Base-by-base conservation (phyloP, 1,284 basidiomycete genomes). In the Moesziomyces parantarcticus region DNA sequence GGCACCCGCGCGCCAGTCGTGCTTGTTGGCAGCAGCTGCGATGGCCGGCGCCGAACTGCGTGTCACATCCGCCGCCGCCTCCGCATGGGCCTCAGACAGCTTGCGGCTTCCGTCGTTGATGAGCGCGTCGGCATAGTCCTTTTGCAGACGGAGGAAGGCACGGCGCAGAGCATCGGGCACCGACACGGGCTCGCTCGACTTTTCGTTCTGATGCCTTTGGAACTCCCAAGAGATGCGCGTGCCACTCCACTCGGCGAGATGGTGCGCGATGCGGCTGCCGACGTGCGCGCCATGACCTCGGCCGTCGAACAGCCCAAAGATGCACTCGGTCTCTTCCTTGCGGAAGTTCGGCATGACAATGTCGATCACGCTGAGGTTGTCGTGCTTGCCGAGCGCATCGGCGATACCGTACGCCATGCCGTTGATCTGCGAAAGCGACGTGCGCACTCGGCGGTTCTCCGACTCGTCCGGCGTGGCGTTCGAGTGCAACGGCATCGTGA, bases 391-490 rank as follows among this genome's bases (percentile, higher is more conserved):
- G 39, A 99, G 87, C n/a, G 92, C 92, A 82, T 99, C 96, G 0
- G 96, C 92, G 62, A 99, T 97, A 11, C 96, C 97, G 80, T 99
- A 99, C 18, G 91, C 90, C 93, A 99, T 94, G 61, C 90, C 89
- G 85, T 93, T 93, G 68, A 98, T 91, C 54, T 93, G 92, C 3
- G 93, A 94, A 46, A 91, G 88, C 7, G 95, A 96, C 0, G 94
- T 97, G 47, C 97, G 91, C 5, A 99, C 91, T 9, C 97, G 91
- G 29, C 94, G 90, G 58, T 95, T 91, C 60, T 95, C 93, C 65
- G 87, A 90, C 84, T 98, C 95, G 83, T 98, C 96, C 6, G 86
- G 90, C 83, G 91, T 91, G 4, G 71, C 65, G 13, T 66, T 91
- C 10, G 68, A 65, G 32, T 66, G 70, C 47, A 80, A 47, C 14